Evolutionary conservation across 2,329 filamentous ascomycete genomes (phyloP), one percentile per base, ranked within the genome.

Genomic region (Beauveria brongniartii): DNA sequence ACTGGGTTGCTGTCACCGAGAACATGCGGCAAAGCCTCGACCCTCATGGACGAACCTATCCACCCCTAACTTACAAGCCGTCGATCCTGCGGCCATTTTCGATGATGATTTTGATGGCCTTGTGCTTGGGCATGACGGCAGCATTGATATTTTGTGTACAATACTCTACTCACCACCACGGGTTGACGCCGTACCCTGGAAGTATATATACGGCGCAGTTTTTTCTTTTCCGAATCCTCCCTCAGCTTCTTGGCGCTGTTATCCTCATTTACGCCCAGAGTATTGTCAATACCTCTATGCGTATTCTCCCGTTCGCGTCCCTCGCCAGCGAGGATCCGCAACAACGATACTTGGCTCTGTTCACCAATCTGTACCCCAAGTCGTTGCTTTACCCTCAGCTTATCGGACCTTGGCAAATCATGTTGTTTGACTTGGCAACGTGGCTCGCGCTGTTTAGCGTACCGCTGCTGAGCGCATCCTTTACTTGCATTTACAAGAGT

Each of bases 161-260:
- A 41, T 91, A 84, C 75, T 90, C 89, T 12, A 73, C 79, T 43
- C 71, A 74, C 5, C 79, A 87, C 64, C 72, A 79, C 10, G 91
- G 91, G 0, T 75, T 97, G 14, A 85, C 83, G 69, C 74, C 80
- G 3, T 96, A 92, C 70, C 76, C 77, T 40, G 81, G 80, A 51
- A 78, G 75, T 34, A 87, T 91, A 61, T 88, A 89, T 63, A 88
- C 87, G 55, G 81, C 80, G 9, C 81, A 86, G 65, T 96, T 95
- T 73, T 96, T 97, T 71, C 74, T 95, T 52, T 94, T 96, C 72
- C 84, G 91, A 63, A 90, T 96, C 65, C 76, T 97, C 1, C 92
- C 93, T 2, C 91, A 92, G 61, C 76, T 96, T 0, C 70, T 95
- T 16, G 90, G 87, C 0, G 85, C 85, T 22, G 65, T 87, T 14